phyloP scores from a whole-genome alignment of 2,329 filamentous ascomycete species.

The Arthrinium phaeospermum region DNA sequence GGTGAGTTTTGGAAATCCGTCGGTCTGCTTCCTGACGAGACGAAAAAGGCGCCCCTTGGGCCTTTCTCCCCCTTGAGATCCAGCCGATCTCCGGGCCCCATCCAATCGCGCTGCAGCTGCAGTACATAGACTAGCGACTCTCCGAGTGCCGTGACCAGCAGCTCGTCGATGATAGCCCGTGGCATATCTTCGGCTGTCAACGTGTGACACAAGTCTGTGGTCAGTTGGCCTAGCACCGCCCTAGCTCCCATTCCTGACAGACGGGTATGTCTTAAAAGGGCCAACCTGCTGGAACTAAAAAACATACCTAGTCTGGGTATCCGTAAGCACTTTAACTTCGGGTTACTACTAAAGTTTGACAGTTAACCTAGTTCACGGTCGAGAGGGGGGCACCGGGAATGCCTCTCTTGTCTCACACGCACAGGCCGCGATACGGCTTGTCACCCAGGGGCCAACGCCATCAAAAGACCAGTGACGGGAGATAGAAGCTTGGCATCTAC shows the following conservation, averaged over 20 bases:
- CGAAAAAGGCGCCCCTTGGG: not conserved
- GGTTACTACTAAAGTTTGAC: not conserved
- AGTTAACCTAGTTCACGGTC: constrained; percentile 1
- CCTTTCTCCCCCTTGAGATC: not conserved
- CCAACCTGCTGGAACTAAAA: not conserved
- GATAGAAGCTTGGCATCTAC: not conserved
- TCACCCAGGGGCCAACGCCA: not conserved
- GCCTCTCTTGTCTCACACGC: not conserved
- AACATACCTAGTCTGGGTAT: not conserved
- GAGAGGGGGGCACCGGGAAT: not conserved
- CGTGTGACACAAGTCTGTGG: constrained; percentile 7
- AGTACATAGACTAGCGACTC: not conserved
- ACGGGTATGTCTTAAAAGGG: not conserved
- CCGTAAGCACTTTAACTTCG: not conserved
- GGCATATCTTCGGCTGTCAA: constrained; percentile 10
- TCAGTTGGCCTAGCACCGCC: not conserved
- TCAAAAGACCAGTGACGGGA: not conserved
- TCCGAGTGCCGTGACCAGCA: not conserved
- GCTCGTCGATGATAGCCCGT: not conserved
- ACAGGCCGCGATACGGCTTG: not conserved
- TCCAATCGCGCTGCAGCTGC: not conserved
- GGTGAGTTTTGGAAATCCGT: not conserved
- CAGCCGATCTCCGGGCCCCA: not conserved
- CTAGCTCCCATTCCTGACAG: constrained; percentile 9
- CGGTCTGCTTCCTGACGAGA: not conserved